Evolutionary conservation across 2,329 filamentous ascomycete species (phyloP), one percentile per base, ranked within the genome.

Genomic region (Calonectria pseudoreteaudii): DNA sequence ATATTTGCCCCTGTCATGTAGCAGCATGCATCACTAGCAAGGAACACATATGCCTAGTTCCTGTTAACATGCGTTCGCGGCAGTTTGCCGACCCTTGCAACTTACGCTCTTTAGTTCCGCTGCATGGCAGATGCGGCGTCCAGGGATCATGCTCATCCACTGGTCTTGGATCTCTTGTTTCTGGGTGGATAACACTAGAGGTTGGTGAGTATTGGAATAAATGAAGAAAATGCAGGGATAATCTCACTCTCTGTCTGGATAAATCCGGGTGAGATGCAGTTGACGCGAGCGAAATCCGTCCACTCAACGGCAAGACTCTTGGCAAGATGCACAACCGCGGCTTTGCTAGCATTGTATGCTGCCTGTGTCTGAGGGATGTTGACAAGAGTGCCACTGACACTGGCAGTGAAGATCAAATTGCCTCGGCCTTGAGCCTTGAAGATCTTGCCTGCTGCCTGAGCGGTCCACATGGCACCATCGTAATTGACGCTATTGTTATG

Each of bases 261-360:
- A 8, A 66, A 72, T 9, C 70, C 70, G 4, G 70, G 70, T 11
- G 62, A 67, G 4, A 72, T 65, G n/a, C 62, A 72, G 20, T 72
- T 72, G 13, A 72, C 70, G 7, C 70, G 28, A 2, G 70, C 70
- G 53, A 72, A 72, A 26, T 68, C 70, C 14, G 38, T 23, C 70
- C 70, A 72, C 23, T 72, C 70, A n/a, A 58, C 65, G 4, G 70
- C 70, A 4, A 72, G 20, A 38, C 52, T 67, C 41, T 65, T 62
- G 20, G 70, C 70, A 6, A 72, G 18, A 26, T 67, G 70, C 20
- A 72, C 30, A 31, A 26, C 65, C 9, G 58, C 70, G 2, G 70
- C 70, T 30, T 72, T 72, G 28, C 64, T 52, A 1, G 38, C 53
- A 23, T 72, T 66, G 47, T 72, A 72, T 14, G 70, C 65, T 4